Base-by-base conservation (phyloP, 495 filamentous ascomycete species). In the Cercophora scortea region DNA sequence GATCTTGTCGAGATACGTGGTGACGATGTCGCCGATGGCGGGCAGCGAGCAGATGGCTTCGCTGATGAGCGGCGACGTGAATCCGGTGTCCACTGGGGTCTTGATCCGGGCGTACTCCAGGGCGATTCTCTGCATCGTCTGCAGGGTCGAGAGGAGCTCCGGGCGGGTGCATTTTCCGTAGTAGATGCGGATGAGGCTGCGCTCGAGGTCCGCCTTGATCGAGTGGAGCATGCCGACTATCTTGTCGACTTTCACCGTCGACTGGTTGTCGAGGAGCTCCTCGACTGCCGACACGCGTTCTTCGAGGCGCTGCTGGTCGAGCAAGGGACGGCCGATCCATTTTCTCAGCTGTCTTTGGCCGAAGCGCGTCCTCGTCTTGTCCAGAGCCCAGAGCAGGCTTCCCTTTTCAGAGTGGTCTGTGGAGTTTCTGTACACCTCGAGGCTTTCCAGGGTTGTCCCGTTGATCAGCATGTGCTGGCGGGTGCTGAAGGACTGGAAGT, bases 401-500 rank as follows among this genome's bases (percentile, higher is more conserved):
- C 94, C 93, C 58, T 88, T 94, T 42, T 84, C 80, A 0, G 80
- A 79, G 50, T 91, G 78, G 61, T 99, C 92, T 0, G 93, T 97
- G 55, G 90, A 83, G 55, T 99, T 99, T 32, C 91, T 84, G 65
- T 96, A 99, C 2, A 99, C 88, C 65, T 99, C 93, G 12, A 99
- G 75, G 61, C 89, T 95, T 12, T 90, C 89, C 36, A 99, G 63
- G 0, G 90, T 99, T 51, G 96, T 99, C 15, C 91, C 93, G 60
- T 95, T 96, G 53, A 99, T 76, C 4, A 97, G 75, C 93, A 99
- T 97, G 59, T 96, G 90, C 12, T 91, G 90, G 32, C 93, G 77
- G 2, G 92, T 88, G 60, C 88, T 95, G 68, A 99, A 99, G 0
- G 91, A 88, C 62, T 97, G 87, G 68, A 99, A 99, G 63, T 97